Evolutionary conservation across 2,329 filamentous ascomycete genomes (phyloP), one percentile per base, ranked within the genome.

Genomic region (Pyrenochaeta sp.): DNA sequence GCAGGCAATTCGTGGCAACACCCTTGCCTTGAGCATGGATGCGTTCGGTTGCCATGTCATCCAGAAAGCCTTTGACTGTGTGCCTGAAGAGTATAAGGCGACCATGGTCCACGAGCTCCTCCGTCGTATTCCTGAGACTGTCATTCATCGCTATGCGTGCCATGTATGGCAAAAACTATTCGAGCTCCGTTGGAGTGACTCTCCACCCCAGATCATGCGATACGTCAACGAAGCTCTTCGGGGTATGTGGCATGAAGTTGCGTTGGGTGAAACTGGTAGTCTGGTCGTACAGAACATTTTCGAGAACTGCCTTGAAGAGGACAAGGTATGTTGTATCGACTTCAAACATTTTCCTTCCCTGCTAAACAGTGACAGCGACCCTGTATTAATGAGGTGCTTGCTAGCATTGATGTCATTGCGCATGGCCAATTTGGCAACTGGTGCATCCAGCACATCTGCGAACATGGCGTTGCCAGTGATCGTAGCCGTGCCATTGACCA

Each of bases 121-220:
- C 52, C 91, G 92, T 57, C 89, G 92, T 49, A 99, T 99, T 61
- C 95, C 94, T 0, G 94, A 99, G 78, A 99, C 95, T 2, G 93
- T 99, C 61, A 95, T 99, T 72, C 96, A 99, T 78, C 90, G 96
- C 64, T 99, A 99, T 78, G 95, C 95, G 54, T 99, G 95, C 71
- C 95, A 99, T 76, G 95, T 99, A 59, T 99, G 95, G 95, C 95
- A 99, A 81, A 99, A 99, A 82, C 86, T 99, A 23, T 99, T 99
- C 75, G 95, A 99, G 77, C 86, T 99, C 65, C 90, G 95, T 70
- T 99, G 95, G 95, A 92, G 88, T 60, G 90, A 93, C 68, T 91
- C 92, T 33, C 95, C 95, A 36, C 95, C 95, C 20, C 93, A 97
- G 77, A 97, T 99, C 78, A 99, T 99, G 95, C 91, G 90, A 69